phyloP scores from a whole-genome alignment of 768 basidiomycete species.

The Amanita brunnescens region DNA sequence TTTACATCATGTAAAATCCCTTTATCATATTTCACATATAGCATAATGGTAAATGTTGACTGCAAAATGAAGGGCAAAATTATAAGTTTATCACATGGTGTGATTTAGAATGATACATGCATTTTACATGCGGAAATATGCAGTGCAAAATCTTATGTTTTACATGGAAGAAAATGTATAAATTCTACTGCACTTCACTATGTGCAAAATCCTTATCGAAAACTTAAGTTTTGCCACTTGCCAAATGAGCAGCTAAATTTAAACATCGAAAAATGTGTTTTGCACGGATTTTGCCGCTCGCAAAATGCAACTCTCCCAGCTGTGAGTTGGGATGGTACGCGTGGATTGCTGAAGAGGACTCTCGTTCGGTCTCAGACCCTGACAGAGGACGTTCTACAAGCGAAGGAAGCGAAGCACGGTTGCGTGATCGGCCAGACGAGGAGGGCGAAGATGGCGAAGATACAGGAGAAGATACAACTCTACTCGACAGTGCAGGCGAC shows the following conservation, averaged over 20 bases:
- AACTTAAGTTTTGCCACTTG: neutral
- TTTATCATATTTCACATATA: neutral
- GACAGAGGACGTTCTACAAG: too few species aligned
- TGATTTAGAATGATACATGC: neutral
- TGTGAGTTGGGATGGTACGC: neutral
- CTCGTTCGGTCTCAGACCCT: too few species aligned
- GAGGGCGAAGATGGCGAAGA: too few species aligned
- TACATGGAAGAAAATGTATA: neutral
- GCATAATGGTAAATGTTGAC: neutral
- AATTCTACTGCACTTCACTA: neutral
- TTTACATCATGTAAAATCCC: neutral
- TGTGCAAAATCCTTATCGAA: neutral
- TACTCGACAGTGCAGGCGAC: too few species aligned
- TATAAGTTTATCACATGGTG: neutral
- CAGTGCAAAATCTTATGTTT: neutral
- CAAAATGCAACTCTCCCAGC: neutral
- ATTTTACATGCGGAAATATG: neutral
- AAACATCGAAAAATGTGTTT: neutral
- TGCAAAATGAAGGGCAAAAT: neutral
- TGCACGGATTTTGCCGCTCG: neutral
- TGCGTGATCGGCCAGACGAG: too few species aligned
- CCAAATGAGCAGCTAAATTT: neutral
- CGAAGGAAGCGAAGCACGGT: too few species aligned
- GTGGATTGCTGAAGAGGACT: too few species aligned
- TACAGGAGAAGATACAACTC: too few species aligned